Evolutionary conservation across 2,329 filamentous ascomycete genomes (phyloP).

Genomic region (Fusarium torreyae): DNA sequence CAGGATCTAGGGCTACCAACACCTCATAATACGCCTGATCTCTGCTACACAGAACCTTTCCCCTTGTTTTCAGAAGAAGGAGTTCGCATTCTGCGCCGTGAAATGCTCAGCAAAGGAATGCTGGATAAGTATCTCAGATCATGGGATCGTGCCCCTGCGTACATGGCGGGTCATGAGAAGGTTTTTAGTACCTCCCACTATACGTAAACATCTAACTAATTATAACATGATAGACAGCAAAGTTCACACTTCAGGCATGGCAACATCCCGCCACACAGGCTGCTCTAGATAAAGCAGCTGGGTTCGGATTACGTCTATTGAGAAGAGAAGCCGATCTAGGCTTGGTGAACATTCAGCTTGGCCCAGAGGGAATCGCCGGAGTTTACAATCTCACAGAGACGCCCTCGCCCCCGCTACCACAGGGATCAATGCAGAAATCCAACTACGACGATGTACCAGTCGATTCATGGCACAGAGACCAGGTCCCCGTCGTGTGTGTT

Average conservation of each 20-base stretch:
- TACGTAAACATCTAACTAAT: accelerated
- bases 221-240: neutral
- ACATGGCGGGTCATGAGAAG: conserved; percentile 11
- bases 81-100: neutral
- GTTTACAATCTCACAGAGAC: conserved; percentile 7
- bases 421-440: neutral
- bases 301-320: neutral
- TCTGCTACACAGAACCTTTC: conserved; percentile 2
- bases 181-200: accelerated
- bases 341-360: conserved; percentile 9
- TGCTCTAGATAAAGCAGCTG: conserved; percentile 1
- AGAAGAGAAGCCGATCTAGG: conserved; percentile 2
- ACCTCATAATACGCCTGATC: neutral
- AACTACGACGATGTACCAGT: conserved; percentile 12
- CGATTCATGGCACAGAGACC: conserved; percentile 36
- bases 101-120: conserved; percentile 2
- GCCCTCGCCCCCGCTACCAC: neutral
- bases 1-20: conserved; percentile 2
- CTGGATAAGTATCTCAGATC: conserved; percentile 6
- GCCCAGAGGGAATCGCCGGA: conserved; percentile 1
- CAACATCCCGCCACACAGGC: conserved; percentile 3
- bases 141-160: conserved; percentile 3
- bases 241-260: conserved; percentile 5
- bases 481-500: conserved; percentile 29
- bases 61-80: conserved; percentile 7